A percentile compares a stretch with the other conserved stretches of the same genome.
Conservation (phyloP, 371 early-diverging fungal genomes). For the Conidiobolus coronatus region DNA sequence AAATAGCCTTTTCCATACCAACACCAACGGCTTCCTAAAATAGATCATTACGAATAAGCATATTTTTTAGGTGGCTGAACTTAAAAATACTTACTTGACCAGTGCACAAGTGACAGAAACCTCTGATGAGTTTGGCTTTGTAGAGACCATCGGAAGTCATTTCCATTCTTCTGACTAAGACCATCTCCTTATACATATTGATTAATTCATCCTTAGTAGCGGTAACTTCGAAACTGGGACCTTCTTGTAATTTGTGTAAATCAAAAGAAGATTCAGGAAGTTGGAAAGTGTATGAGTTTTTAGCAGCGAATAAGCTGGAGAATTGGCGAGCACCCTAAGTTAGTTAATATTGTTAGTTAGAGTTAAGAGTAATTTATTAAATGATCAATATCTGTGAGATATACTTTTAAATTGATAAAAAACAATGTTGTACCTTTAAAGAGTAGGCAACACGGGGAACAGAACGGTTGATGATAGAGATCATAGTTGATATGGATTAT, state of each 20-base stretch:
- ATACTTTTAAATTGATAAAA: too few species aligned
- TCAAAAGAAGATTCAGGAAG: constrained; percentile 4
- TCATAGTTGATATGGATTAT: too few species aligned
- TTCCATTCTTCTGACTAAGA: constrained; percentile 76
- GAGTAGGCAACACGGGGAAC: too few species aligned
- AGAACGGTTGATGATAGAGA: too few species aligned
- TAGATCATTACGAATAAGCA: neutral
- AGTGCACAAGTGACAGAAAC: constrained; percentile 98
- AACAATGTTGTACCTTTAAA: too few species aligned
- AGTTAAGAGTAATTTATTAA: too few species aligned
- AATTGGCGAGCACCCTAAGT: constrained; percentile 1
- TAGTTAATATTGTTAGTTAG: neutral
- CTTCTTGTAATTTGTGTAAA: constrained; percentile 12
- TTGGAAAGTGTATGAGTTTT: neutral
- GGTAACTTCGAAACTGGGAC: constrained; percentile 29
- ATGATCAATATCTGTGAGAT: too few species aligned
- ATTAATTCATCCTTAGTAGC: constrained; percentile 44
- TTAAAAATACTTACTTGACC: constrained; percentile 54
- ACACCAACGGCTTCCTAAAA: constrained; percentile 84
- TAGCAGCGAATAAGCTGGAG: neutral
- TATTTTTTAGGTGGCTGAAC: neutral
- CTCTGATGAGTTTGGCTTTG: constrained; percentile 91
- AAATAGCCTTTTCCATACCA: constrained; percentile 82
- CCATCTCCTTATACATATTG: constrained; percentile 73
- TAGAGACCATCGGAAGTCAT: constrained; percentile 86